Percentiles rank a stretch among this genome's conserved stretches.
These are phyloP conservation scores for Striga asiatica DNA, from an alignment of 257 asterid genomes.

Conservation along the genomic window DNA sequence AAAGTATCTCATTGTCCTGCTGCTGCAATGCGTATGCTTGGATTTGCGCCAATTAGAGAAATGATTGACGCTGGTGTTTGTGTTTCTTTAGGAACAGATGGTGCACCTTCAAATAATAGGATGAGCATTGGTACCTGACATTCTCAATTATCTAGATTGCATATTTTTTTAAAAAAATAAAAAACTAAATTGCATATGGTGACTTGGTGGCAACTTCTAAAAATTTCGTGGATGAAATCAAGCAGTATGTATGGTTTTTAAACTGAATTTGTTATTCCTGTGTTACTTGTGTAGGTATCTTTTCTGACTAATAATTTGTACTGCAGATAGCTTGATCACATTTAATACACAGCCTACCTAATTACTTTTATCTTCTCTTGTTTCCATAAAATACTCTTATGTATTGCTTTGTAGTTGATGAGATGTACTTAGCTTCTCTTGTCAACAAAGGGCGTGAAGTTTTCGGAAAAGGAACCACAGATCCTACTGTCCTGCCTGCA, in stretches of 20 bases:
- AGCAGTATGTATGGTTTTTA: not conserved
- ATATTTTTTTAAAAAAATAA: no score
- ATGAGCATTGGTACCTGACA: constrained; percentile 68
- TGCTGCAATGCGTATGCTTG: constrained; percentile 84
- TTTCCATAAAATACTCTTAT: not conserved
- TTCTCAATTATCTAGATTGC: constrained; percentile 2
- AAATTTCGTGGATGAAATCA: not conserved
- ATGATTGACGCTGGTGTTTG: constrained; percentile 71
- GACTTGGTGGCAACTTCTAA: not conserved
- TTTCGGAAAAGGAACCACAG: constrained; percentile 40
- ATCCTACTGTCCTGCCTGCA: constrained; percentile 69
- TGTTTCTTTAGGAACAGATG: constrained; percentile 78
- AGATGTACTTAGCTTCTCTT: constrained; percentile 82
- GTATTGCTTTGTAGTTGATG: constrained; percentile 44
- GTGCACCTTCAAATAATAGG: constrained; percentile 77
- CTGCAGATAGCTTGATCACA: not conserved
- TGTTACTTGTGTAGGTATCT: not conserved
- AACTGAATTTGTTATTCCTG: no score
- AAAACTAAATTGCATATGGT: not conserved
- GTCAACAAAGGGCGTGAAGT: constrained; percentile 78
- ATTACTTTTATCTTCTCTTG: not conserved
- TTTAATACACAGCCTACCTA: not conserved
- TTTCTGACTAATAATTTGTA: not conserved
- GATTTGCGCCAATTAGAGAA: constrained; percentile 64
- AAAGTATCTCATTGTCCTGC: constrained; percentile 90